phyloP scores from a whole-genome alignment of 192 early-diverging fungal species.

The Backusella parvicylindrica region DNA sequence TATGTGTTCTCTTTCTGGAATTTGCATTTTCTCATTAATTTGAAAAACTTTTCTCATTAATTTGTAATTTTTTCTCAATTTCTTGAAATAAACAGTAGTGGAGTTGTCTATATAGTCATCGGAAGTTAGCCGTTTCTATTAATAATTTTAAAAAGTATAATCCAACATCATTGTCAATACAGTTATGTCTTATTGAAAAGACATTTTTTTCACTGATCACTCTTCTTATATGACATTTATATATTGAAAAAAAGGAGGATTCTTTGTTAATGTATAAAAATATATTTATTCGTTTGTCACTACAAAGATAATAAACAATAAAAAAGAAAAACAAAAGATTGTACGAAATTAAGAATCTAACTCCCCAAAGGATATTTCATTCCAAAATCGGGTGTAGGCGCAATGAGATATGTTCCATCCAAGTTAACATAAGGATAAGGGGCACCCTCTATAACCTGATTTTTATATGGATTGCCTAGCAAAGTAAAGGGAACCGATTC shows the following conservation, averaged over 20 bases:
- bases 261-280: not conserved
- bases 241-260: too few species aligned
- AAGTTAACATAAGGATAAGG: not conserved
- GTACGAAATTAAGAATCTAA: not conserved
- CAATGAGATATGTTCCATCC: not conserved
- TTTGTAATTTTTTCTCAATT: too few species aligned
- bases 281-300: not conserved
- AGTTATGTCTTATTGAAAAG: not conserved
- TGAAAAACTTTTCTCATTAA: too few species aligned
- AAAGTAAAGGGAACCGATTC: not conserved
- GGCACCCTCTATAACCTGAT: not conserved
- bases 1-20: too few species aligned
- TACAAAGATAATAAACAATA: not conserved
- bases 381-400: not conserved
- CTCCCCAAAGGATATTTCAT: not conserved
- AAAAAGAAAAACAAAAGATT: not conserved
- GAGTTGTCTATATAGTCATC: too few species aligned
- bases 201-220: too few species aligned
- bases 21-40: too few species aligned
- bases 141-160: not conserved
- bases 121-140: too few species aligned
- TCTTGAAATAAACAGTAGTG: too few species aligned
- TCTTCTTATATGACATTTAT: too few species aligned
- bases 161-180: not conserved
- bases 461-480: not conserved